These are phyloP conservation scores for Atkinsonella hypoxylon DNA, from an alignment of 2,329 filamentous ascomycete species.

Conservation along the genomic window DNA sequence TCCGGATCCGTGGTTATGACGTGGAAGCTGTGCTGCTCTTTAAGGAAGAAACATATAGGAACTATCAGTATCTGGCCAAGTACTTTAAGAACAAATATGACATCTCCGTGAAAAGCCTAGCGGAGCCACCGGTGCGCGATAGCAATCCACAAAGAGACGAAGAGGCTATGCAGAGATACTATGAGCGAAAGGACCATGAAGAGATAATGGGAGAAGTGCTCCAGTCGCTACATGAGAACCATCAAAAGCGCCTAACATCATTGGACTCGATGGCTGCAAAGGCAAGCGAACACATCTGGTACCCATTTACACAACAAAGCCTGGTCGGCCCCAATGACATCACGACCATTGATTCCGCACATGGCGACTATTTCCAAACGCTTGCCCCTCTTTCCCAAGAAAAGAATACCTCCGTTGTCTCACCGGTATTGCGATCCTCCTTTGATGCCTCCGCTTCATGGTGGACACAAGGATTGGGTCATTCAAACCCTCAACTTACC, in stretches of 20 bases:
- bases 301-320: conserved; percentile 75
- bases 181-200: conserved; percentile 32
- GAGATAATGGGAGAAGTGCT: conserved; percentile 33
- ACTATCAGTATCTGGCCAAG: conserved; percentile 52
- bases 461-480: conserved; percentile 85
- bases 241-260: conserved; percentile 41
- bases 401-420: background rate
- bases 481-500: conserved; percentile 59
- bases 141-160: conserved; percentile 33
- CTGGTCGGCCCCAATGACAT: conserved; percentile 50
- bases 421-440: conserved; percentile 32
- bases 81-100: conserved; percentile 52
- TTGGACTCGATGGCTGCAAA: conserved; percentile 49
- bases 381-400: conserved; percentile 3
- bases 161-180: conserved; percentile 52
- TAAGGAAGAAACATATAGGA: conserved; percentile 51
- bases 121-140: conserved; percentile 42
- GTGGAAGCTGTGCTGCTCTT: conserved; percentile 61
- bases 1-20: conserved; percentile 68
- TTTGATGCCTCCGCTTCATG: conserved; percentile 81
- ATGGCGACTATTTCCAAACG: conserved; percentile 68
- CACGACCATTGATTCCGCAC: conserved; percentile 66
- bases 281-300: conserved; percentile 63
- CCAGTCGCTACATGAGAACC: conserved; percentile 36
- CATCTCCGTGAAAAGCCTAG: conserved; percentile 45